A percentile compares a stretch with the other conserved stretches of the same genome.
These are phyloP conservation scores for Mentha longifolia DNA, from an alignment of 257 asterid species.

Conservation along the genomic window DNA sequence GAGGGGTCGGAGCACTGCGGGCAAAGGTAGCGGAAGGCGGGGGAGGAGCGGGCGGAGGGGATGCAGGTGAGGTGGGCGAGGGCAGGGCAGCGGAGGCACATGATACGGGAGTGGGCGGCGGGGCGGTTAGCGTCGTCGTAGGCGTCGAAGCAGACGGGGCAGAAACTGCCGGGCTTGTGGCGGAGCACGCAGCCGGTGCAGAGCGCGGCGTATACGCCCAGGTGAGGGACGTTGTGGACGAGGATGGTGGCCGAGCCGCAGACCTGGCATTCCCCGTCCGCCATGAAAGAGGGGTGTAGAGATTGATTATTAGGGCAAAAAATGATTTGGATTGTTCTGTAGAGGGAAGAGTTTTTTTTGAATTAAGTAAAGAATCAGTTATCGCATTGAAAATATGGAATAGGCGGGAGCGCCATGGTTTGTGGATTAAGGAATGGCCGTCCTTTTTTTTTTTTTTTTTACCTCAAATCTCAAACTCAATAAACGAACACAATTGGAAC, in stretches of 20 bases:
- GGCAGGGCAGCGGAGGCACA: constrained; percentile 50
- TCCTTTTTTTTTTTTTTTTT: too few species aligned
- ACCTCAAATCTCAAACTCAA: too few species aligned
- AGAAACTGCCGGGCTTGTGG: constrained; percentile 37
- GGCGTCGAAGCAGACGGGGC: constrained; percentile 45
- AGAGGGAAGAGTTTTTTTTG: too few species aligned
- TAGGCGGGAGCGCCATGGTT: too few species aligned
- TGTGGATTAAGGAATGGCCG: too few species aligned
- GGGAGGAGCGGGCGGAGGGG: constrained; percentile 35
- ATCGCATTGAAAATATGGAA: too few species aligned
- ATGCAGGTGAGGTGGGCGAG: constrained; percentile 42
- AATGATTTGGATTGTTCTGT: neutral
- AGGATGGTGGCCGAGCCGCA: constrained; percentile 31
- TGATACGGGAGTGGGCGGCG: constrained; percentile 30
- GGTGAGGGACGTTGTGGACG: constrained; percentile 42
- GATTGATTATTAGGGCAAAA: constrained; percentile 23
- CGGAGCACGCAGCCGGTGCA: constrained; percentile 50
- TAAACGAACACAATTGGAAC: too few species aligned
- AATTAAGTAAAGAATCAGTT: too few species aligned
- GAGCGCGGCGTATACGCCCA: constrained; percentile 37
- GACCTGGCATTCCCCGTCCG: constrained; percentile 26
- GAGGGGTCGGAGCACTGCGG: constrained; percentile 42
- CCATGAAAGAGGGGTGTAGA: constrained; percentile 25
- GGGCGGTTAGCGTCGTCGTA: constrained; percentile 33
- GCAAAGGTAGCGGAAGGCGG: constrained; percentile 39